These are phyloP conservation scores for Pichia deserticola DNA, from an alignment of 805 yeast species.

Conservation along the genomic window DNA sequence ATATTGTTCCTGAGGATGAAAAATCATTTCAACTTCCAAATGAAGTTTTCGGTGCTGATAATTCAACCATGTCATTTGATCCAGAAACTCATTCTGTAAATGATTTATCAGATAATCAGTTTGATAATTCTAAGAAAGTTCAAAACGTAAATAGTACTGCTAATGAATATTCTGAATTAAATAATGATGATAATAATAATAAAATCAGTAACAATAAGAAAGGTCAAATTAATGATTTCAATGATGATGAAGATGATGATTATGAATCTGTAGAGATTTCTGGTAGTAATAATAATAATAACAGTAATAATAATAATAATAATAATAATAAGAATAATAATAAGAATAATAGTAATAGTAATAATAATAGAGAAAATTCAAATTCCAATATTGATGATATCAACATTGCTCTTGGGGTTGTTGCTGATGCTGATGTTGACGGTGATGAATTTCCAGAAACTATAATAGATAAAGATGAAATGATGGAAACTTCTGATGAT, in stretches of 20 bases:
- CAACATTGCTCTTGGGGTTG: background rate
- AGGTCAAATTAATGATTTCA: too few relatives aligned
- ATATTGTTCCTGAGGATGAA: background rate
- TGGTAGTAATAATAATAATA: too few relatives aligned
- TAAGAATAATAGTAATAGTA: too few relatives aligned
- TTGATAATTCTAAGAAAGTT: background rate
- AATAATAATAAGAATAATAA: too few relatives aligned
- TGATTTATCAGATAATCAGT: background rate
- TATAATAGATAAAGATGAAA: constrained; percentile 26
- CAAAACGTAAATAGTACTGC: too few relatives aligned
- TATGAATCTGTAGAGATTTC: too few relatives aligned
- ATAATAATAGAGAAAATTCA: too few relatives aligned
- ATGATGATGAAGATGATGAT: too few relatives aligned
- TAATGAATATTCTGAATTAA: too few relatives aligned
- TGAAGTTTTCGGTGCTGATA: background rate
- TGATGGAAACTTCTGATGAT: constrained; percentile 26
- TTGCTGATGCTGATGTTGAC: background rate
- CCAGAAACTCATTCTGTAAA: background rate
- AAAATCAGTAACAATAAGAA: background rate
- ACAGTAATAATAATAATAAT: too few relatives aligned
- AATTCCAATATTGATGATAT: too few relatives aligned
- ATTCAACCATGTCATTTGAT: background rate
- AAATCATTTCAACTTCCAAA: background rate
- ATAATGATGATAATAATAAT: too few relatives aligned
- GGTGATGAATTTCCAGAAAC: constrained; percentile 22